Base-by-base conservation (phyloP, 805 yeast genomes). In the Saturnispora quitensis region DNA sequence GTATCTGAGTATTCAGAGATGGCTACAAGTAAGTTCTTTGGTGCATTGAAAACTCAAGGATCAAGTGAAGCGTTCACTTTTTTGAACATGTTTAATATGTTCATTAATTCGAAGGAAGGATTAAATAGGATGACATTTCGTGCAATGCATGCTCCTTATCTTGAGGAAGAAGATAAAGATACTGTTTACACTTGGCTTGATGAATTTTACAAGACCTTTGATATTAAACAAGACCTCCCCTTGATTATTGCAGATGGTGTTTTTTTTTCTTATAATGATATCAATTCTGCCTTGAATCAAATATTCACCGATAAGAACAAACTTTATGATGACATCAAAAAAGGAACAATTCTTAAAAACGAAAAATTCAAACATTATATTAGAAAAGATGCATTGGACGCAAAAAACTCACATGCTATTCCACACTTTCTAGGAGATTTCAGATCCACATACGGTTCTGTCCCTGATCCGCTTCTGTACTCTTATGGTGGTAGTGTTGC, bases 201-300 rank as follows among this genome's bases (percentile, higher is more conserved):
- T 9, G 46, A 50, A 40, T 50, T 50, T 17, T 50, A 45, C 17
- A 31, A 25, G 6, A 48, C 48, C 56, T 50, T 12, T 60, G 53
- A 38, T 68, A 40, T 50, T n/a, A 42, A 40, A 8, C 49, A 45
- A 15, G 28, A 60, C 0, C 62, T 64, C 1, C 82, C 91, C 0
- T 64, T 76, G 0, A 68, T 88, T 4, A 73, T 89, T 47, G 78
- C 80, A 28, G 86, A 91, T 64, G 98, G 98, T 43, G 81, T 82
- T 6, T 74, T 86, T 17, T 68, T 72, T 53, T 74, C 73, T 3
- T 72, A 83, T 57, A 51, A 53, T 27, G 67, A 73, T 1, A 69
- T 73, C 85, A 80, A 81, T 55, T 68, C 69, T 43, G 62, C 75
- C 1, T 64, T 84, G 59, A 73, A 79, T 3, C 86, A 82, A 56